A percentile compares a stretch with the other conserved stretches of the same genome.
Conservation (phyloP, 768 basidiomycete genomes). For the Russula griseocarnosa region DNA sequence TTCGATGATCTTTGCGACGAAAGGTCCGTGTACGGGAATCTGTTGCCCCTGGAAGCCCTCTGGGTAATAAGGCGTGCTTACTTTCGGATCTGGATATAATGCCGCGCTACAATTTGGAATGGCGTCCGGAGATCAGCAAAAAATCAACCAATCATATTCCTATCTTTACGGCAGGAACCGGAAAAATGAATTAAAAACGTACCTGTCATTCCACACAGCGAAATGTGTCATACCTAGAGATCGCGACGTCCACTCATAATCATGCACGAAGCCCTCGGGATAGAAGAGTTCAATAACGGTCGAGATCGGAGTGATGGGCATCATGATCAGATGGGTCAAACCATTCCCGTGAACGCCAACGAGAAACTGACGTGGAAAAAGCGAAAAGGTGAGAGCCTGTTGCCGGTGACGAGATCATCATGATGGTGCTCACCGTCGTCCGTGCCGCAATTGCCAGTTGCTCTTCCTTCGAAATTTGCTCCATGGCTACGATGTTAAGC, state of each 20-base stretch:
- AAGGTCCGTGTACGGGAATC: constrained; percentile 69
- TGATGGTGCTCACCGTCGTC: constrained; percentile 58
- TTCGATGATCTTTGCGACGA: constrained; percentile 66
- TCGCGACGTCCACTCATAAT: constrained; percentile 79
- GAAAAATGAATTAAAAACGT: constrained; percentile 35
- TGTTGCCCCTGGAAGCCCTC: constrained; percentile 78
- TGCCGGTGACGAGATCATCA: not conserved
- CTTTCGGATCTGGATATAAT: constrained; percentile 48
- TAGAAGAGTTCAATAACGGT: constrained; percentile 85
- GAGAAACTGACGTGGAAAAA: constrained; percentile 21
- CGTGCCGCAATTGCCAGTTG: constrained; percentile 62
- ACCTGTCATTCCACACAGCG: constrained; percentile 80
- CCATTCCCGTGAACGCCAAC: constrained; percentile 54
- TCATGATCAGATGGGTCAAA: constrained; percentile 79
- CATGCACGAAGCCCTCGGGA: constrained; percentile 76
- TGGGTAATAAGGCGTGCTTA: constrained; percentile 62
- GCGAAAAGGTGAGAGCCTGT: too few relatives aligned
- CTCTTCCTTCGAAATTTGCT: constrained; percentile 67
- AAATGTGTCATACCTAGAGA: constrained; percentile 73
- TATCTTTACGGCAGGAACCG: not conserved
- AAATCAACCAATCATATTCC: too few relatives aligned
- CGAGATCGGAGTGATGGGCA: constrained; percentile 69
- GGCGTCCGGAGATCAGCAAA: not conserved
- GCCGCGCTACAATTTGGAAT: constrained; percentile 32
- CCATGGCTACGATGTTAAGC: constrained; percentile 56